Conservation (phyloP, 2,329 filamentous ascomycete genomes). For the Cytospora schulzeri region DNA sequence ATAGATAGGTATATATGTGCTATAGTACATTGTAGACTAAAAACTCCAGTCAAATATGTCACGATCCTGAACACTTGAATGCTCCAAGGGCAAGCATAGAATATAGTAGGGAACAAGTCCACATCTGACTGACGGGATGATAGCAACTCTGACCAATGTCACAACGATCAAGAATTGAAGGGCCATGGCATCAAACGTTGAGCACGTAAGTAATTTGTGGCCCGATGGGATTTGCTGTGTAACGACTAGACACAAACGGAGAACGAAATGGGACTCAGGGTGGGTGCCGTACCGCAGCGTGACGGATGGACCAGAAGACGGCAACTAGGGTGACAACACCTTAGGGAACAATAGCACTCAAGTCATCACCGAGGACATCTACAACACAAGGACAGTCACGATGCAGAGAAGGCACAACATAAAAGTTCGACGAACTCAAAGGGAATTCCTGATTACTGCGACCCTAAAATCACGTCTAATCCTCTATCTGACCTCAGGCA, state of each 20-base stretch:
- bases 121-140: too few relatives aligned
- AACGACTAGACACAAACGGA: neutral
- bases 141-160: too few relatives aligned
- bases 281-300: too few relatives aligned
- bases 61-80: neutral
- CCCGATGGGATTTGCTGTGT: too few relatives aligned
- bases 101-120: neutral
- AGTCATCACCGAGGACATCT: neutral
- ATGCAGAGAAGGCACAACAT: neutral
- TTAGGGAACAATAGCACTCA: too few relatives aligned
- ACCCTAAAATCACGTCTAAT: slow-evolving; percentile 36
- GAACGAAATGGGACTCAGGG: too few relatives aligned
- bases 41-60: neutral
- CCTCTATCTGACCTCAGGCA: slow-evolving; percentile 41
- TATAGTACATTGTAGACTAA: neutral
- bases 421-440: slow-evolving; percentile 14
- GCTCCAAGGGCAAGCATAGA: neutral
- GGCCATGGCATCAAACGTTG: too few relatives aligned
- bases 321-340: too few relatives aligned
- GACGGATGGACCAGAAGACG: too few relatives aligned
- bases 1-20: neutral
- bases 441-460: slow-evolving; percentile 29
- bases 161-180: too few relatives aligned
- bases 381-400: neutral
- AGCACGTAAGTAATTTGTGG: too few relatives aligned